Percentiles rank a stretch among this genome's conserved stretches.
These are phyloP conservation scores for Taxillus chinensis DNA, from an alignment of 164 flowering plant genomes.

Conservation along the genomic window DNA sequence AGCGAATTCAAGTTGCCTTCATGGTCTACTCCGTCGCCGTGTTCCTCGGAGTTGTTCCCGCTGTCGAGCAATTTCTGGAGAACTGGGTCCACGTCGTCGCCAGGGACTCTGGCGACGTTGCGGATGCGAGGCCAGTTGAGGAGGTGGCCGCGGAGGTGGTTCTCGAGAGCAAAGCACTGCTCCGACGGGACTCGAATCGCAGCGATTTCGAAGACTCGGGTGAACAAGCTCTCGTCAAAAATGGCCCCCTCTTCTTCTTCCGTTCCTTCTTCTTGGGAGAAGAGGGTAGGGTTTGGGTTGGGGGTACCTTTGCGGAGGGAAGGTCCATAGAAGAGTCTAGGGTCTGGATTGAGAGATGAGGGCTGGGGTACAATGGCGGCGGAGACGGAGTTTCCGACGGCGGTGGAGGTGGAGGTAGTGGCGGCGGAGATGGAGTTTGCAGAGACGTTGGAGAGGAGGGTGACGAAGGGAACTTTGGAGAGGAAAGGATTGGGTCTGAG, in stretches of 20 bases:
- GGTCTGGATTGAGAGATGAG: conserved; percentile 6
- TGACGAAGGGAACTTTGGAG: conserved; percentile 10
- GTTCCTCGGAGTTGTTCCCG: neutral
- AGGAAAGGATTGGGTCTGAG: conserved; percentile 18
- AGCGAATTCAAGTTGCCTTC: conserved; percentile 16
- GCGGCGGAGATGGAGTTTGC: conserved; percentile 10
- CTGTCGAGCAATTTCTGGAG: conserved; percentile 15
- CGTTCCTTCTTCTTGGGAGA: neutral
- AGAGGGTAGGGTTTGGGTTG: neutral
- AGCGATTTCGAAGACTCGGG: conserved; percentile 53
- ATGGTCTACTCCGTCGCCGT: conserved; percentile 13
- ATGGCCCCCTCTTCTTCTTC: neutral
- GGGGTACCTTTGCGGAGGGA: conserved; percentile 57
- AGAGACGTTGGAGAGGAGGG: conserved; percentile 11
- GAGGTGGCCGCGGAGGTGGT: conserved; percentile 74
- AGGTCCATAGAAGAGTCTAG: conserved; percentile 50
- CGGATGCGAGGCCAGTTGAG: conserved; percentile 90
- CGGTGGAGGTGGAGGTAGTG: neutral
- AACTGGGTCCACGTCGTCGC: conserved; percentile 63
- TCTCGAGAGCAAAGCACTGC: conserved; percentile 60
- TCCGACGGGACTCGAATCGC: conserved; percentile 79
- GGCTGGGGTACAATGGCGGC: conserved; percentile 11
- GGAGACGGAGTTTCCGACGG: conserved; percentile 12
- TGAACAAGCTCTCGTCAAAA: conserved; percentile 48
- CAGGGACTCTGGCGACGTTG: conserved; percentile 82